Base-by-base conservation (phyloP, 345 rosid genomes). In the Hypericum perforatum region DNA sequence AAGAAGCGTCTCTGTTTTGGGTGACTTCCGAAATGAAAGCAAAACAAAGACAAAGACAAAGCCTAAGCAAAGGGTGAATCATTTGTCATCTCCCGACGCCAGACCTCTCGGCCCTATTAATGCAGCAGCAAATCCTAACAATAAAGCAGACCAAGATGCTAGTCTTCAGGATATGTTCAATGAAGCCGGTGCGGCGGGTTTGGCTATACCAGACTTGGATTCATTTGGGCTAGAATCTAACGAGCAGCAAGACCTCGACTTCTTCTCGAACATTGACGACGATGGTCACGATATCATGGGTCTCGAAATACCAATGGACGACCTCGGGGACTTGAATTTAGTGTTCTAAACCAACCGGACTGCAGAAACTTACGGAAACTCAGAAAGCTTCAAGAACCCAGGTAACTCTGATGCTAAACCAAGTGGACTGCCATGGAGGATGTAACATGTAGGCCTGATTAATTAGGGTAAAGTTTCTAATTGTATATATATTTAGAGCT, bases 281-380 rank as follows among this genome's bases (percentile, higher is more conserved):
- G 97, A 88, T 43, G 84, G 79, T 58, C 76, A 74, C 47, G 95
- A 86, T 61, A 62, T 85, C 1, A 70, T 74, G 8, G 97, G 97
- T 55, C 84, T 89, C 37, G 82, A 78, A 57, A 80, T 89, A 72
- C 97, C 99, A 12, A 86, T 85, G 95, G 99, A 94, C 62, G 96
- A 89, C 64, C 85, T 94, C 36, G 63, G 82, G 0, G 81, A 75
- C 22, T 51, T 80, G 71, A 66, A 59, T 14, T 69, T 80, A 73
- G 46, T 70, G 7, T 43, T 74, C 66, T 74, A 58, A 51, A 49
- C 32, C 32, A 4, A 22, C 2, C 4, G 32, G 32, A 22, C 32
- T 1, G 32, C 32, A 22, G 32, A 22, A 22, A 22, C 32, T 22
- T 22, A 22, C 4, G 2, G 32, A 22, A 22, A 22, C 32, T 22